phyloP scores from a whole-genome alignment of 352 stramenopile genomes.

The Phytophthora pistaciae region DNA sequence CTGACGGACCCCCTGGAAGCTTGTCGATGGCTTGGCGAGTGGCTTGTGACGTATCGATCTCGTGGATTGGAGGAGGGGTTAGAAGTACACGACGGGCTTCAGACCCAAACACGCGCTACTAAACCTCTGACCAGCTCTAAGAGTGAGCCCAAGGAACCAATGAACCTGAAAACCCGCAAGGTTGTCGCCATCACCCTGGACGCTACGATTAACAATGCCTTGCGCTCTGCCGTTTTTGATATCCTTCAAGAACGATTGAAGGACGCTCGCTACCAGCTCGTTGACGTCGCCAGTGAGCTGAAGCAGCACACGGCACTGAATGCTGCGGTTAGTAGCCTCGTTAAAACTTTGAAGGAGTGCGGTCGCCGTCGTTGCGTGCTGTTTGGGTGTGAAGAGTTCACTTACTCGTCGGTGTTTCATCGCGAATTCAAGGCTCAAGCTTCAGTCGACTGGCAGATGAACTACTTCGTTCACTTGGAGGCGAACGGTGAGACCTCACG shows the following conservation, averaged over 20 bases:
- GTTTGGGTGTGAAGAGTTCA: conserved; percentile 32
- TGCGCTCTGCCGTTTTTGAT: conserved; percentile 13
- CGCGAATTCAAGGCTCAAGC: conserved; percentile 24
- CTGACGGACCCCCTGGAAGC: conserved; percentile 43
- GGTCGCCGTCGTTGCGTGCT: conserved; percentile 39
- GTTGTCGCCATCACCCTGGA: conserved; percentile 34
- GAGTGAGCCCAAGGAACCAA: background rate
- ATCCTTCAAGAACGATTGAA: conserved; percentile 18
- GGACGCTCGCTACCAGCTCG: conserved; percentile 36
- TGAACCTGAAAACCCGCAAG: conserved; percentile 5
- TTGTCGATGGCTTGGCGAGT: conserved; percentile 62
- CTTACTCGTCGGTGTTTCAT: conserved; percentile 20
- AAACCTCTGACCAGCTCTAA: conserved; percentile 3
- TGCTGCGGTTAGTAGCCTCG: conserved; percentile 15
- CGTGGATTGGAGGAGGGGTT: conserved; percentile 21
- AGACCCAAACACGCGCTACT: background rate
- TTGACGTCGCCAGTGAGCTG: conserved; percentile 39
- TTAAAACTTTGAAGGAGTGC: conserved; percentile 21
- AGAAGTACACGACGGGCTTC: background rate
- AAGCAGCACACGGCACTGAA: conserved; percentile 4
- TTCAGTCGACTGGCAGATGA: conserved; percentile 30
- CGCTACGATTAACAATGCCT: background rate
- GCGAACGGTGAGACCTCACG: background rate
- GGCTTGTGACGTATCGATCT: conserved; percentile 45
- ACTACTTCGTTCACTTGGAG: conserved; percentile 29